phyloP scores from a whole-genome alignment of 2,329 filamentous ascomycete species.

The Talaromyces sp. region DNA sequence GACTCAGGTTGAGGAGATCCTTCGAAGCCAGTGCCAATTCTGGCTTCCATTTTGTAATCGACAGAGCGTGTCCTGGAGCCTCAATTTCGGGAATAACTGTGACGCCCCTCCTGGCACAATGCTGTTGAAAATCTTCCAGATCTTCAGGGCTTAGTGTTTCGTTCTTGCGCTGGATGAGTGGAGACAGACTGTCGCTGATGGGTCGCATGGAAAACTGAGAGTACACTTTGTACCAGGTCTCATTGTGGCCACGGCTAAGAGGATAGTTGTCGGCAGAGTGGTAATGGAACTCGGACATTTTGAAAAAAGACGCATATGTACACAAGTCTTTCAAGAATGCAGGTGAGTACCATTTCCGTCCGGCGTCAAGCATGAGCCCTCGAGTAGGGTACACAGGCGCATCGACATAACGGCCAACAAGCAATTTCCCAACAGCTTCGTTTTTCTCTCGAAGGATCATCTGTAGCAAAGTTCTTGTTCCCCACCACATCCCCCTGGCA shows the following conservation, averaged over 20 bases:
- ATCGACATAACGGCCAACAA: slow-evolving; percentile 43
- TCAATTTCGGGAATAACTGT: slow-evolving; percentile 58
- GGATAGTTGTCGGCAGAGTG: slow-evolving; percentile 56
- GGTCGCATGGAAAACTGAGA: slow-evolving; percentile 53
- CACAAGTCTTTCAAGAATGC: slow-evolving; percentile 54
- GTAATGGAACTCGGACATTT: slow-evolving; percentile 55
- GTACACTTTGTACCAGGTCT: slow-evolving; percentile 47
- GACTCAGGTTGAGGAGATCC: slow-evolving; percentile 51
- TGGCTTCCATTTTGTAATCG: slow-evolving; percentile 56
- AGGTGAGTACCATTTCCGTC: slow-evolving; percentile 52
- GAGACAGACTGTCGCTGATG: slow-evolving; percentile 41
- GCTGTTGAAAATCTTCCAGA: slow-evolving; percentile 49
- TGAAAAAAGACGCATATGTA: slow-evolving; percentile 57
- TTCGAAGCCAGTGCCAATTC: slow-evolving; percentile 45
- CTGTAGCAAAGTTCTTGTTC: slow-evolving; percentile 51
- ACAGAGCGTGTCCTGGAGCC: slow-evolving; percentile 52
- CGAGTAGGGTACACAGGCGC: slow-evolving; percentile 47
- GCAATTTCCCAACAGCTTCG: slow-evolving; percentile 33
- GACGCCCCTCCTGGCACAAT: slow-evolving; percentile 51
- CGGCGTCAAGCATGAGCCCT: slow-evolving; percentile 50
- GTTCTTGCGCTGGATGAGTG: slow-evolving; percentile 48
- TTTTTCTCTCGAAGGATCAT: slow-evolving; percentile 27
- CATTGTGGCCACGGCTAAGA: slow-evolving; percentile 42
- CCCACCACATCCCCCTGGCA: slow-evolving; percentile 55
- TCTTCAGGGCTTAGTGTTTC: slow-evolving; percentile 50